Conservation (phyloP, 495 filamentous ascomycete genomes). For the Penicillium coffeae region DNA sequence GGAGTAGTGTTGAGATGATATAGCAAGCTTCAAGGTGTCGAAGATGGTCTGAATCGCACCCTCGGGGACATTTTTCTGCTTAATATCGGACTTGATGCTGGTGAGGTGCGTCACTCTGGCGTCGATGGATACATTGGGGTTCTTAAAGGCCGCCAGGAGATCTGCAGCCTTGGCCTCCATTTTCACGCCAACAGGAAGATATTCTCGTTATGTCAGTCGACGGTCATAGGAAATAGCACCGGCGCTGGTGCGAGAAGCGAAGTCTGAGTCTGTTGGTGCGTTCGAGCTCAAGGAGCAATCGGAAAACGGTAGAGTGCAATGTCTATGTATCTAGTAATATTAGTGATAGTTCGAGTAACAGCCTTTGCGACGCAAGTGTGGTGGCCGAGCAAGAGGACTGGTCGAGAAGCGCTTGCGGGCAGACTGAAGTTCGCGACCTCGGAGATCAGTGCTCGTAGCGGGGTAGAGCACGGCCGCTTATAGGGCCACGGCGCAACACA, state of each 20-base stretch:
- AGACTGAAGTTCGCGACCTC: too few relatives aligned
- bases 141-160: conserved; percentile 63
- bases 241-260: conserved; percentile 6
- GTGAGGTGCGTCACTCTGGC: conserved; percentile 67
- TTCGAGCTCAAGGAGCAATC: conserved; percentile 1
- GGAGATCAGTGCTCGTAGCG: too few relatives aligned
- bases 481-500: background rate
- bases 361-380: background rate
- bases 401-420: conserved; percentile 1
- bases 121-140: conserved; percentile 62
- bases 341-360: too few relatives aligned
- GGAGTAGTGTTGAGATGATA: conserved; percentile 63
- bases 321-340: too few relatives aligned
- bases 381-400: background rate
- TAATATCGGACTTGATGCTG: conserved; percentile 77
- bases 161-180: conserved; percentile 50
- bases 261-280: background rate
- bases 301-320: too few relatives aligned
- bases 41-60: conserved; percentile 66
- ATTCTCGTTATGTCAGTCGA: conserved; percentile 7
- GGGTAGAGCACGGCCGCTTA: too few relatives aligned
- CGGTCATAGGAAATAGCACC: conserved; percentile 16
- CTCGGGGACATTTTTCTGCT: conserved; percentile 80
- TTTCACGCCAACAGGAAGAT: conserved; percentile 9
- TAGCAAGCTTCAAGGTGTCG: conserved; percentile 65